A percentile compares a stretch with the other conserved stretches of the same genome.
These are phyloP conservation scores for Stephanodiscus triporus DNA, from an alignment of 108 stramenopile species.

Conservation along the genomic window DNA sequence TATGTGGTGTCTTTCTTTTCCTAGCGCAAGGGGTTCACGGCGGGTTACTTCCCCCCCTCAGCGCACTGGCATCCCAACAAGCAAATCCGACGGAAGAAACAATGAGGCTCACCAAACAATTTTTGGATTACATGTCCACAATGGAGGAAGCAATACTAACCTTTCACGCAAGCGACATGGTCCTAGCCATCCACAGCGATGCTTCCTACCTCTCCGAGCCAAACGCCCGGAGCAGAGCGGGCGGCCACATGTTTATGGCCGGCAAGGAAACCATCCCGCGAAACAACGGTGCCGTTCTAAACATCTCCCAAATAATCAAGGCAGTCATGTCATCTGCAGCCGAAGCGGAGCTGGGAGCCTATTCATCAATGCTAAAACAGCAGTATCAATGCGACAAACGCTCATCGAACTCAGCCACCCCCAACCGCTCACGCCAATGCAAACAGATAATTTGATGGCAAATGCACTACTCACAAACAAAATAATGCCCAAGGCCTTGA, in stretches of 20 bases:
- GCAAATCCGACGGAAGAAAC: background rate
- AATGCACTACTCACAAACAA: background rate
- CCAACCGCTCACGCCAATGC: background rate
- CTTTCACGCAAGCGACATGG: background rate
- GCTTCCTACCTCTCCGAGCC: background rate
- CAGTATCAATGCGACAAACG: background rate
- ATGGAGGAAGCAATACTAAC: background rate
- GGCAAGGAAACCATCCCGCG: background rate
- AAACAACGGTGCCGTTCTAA: background rate
- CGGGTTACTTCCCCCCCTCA: background rate
- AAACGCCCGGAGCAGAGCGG: background rate
- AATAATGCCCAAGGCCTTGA: background rate
- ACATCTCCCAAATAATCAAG: background rate
- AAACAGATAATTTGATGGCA: background rate
- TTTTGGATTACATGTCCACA: background rate
- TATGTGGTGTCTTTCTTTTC: background rate
- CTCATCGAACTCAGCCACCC: background rate
- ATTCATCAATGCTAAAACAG: background rate
- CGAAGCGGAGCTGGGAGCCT: background rate
- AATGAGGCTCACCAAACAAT: background rate
- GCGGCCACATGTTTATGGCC: background rate
- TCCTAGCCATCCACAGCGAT: background rate
- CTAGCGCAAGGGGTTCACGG: background rate
- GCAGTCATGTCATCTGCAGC: background rate
- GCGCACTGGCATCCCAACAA: background rate